Conservation (phyloP, 202 grass and related monocot genomes). For the Cymbopogon flexuosus region DNA sequence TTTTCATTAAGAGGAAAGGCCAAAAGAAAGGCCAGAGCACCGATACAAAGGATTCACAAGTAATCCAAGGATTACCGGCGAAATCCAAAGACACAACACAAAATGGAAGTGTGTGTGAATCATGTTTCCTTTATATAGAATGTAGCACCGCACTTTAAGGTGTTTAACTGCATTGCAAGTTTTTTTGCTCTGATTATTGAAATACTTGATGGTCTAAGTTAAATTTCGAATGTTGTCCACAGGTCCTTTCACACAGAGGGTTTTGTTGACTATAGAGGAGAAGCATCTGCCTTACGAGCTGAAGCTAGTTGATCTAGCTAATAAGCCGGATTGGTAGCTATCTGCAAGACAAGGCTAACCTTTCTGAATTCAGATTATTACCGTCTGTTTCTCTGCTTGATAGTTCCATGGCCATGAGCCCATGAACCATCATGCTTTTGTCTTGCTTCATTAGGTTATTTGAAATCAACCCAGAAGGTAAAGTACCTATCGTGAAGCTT, state of each 20-base stretch:
- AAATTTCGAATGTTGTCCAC: conserved; percentile 27
- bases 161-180: neutral
- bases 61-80: no score
- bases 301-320: conserved; percentile 67
- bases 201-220: neutral
- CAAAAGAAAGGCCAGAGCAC: no score
- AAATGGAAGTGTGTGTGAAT: conserved; percentile 7
- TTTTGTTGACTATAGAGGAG: conserved; percentile 85
- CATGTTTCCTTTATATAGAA: neutral
- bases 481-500: conserved; percentile 74
- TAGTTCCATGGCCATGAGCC: neutral
- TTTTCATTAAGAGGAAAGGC: no score
- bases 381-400: conserved; percentile 14
- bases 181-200: neutral
- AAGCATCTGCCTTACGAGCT: conserved; percentile 68
- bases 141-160: neutral
- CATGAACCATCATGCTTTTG: conserved; percentile 11
- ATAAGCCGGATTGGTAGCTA: conserved; percentile 90
- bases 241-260: conserved; percentile 87
- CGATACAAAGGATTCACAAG: no score
- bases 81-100: no score
- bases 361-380: conserved; percentile 10
- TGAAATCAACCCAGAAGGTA: conserved; percentile 80
- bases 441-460: conserved; percentile 55
- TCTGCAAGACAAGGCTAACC: conserved; percentile 2